Evolutionary conservation across 2,329 filamentous ascomycete genomes (phyloP).

Genomic region (Cercospora sp.): DNA sequence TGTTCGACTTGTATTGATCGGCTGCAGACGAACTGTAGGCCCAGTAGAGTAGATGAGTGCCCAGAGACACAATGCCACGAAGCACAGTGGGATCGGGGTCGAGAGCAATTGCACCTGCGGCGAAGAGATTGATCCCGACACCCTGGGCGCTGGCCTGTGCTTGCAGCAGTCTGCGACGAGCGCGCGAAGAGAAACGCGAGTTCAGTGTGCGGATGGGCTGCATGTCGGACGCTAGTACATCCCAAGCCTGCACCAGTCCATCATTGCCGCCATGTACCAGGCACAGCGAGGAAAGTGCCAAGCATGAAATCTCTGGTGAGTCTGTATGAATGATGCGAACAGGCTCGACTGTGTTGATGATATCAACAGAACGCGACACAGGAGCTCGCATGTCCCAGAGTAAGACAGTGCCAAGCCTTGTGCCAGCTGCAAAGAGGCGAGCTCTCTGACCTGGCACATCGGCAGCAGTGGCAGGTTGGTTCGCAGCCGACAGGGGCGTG

Average conservation of each 20-base stretch:
- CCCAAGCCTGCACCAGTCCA: conserved; percentile 94
- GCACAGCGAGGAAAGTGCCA: conserved; percentile 82
- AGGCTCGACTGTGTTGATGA: conserved; percentile 64
- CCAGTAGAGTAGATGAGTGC: conserved; percentile 88
- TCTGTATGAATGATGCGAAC: conserved; percentile 85
- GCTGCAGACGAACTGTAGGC: conserved; percentile 80
- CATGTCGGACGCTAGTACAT: conserved; percentile 78
- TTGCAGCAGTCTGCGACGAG: conserved; percentile 71
- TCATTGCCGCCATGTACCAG: conserved; percentile 92
- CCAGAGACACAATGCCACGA: conserved; percentile 82
- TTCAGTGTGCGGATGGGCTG: conserved; percentile 84
- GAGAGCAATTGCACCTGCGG: conserved; percentile 78
- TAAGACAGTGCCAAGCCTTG: conserved; percentile 71
- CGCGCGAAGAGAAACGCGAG: conserved; percentile 76
- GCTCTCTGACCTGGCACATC: conserved; percentile 84
- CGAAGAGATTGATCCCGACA: conserved; percentile 72
- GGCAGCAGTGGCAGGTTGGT: conserved; percentile 45
- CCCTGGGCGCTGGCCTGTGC: conserved; percentile 66
- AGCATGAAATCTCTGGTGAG: conserved; percentile 79
- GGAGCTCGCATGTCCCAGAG: conserved; percentile 81
- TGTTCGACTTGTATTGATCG: conserved; percentile 71
- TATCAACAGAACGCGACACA: conserved; percentile 54
- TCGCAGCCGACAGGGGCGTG: conserved; percentile 52
- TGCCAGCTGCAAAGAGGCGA: conserved; percentile 79
- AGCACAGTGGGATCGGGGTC: conserved; percentile 85